Percentiles rank a stretch among this genome's conserved stretches.
These are phyloP conservation scores for Pestalotiopsis sp. DNA, from an alignment of 2,329 filamentous ascomycete species.

Conservation along the genomic window DNA sequence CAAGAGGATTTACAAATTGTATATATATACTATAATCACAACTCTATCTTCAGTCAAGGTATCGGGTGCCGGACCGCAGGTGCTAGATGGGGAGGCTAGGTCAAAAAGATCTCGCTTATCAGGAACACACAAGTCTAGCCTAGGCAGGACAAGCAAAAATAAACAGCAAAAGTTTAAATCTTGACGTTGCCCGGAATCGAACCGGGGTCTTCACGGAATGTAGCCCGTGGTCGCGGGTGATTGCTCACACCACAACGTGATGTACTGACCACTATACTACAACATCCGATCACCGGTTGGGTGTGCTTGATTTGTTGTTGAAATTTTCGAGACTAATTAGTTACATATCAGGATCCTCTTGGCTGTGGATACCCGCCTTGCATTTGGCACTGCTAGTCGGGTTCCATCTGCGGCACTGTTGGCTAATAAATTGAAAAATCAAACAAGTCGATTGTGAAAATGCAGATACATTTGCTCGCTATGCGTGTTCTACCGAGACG, in stretches of 20 bases:
- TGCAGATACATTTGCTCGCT: background rate
- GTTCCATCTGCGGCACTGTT: background rate
- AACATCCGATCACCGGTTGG: background rate
- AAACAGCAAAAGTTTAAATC: background rate
- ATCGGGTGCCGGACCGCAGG: too few relatives aligned
- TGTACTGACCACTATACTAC: constrained; percentile 16
- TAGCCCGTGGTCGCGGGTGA: background rate
- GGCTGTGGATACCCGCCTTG: background rate
- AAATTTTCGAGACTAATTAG: background rate
- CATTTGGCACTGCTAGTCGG: background rate
- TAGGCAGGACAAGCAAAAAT: too few relatives aligned
- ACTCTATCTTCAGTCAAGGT: too few relatives aligned
- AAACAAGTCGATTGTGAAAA: background rate
- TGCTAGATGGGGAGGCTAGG: too few relatives aligned
- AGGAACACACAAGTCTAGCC: too few relatives aligned
- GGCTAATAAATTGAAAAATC: background rate
- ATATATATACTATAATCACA: too few relatives aligned
- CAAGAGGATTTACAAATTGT: too few relatives aligned
- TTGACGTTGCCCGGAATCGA: constrained; percentile 16
- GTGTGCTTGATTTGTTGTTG: background rate
- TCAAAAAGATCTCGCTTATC: too few relatives aligned
- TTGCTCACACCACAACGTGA: constrained; percentile 13
- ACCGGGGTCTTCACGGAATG: constrained; percentile 15
- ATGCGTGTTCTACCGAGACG: background rate
- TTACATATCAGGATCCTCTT: background rate